Conservation (phyloP, 139 green algal species). For the Ettlia oleoabundans region DNA sequence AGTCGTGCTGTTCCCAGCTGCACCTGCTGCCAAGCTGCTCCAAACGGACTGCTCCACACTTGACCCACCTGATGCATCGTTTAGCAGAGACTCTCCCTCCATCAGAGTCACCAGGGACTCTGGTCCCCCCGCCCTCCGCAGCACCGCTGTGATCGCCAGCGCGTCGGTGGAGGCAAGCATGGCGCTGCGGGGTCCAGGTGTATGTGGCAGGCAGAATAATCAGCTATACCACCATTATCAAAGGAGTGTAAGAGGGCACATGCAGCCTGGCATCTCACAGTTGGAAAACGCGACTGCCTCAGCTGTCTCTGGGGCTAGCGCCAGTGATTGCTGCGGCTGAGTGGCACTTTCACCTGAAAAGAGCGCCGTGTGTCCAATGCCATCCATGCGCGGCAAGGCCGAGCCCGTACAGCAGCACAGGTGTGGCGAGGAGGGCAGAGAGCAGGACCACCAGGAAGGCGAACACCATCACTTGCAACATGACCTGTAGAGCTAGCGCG, state of each 20-base stretch:
- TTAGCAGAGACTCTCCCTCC: conserved; percentile 86
- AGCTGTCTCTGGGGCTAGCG: no score
- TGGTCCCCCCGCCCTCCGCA: conserved; percentile 69
- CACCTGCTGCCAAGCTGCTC: no score
- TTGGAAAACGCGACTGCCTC: no score
- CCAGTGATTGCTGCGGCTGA: no score
- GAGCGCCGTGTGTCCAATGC: conserved; percentile 65
- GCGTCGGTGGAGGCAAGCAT: conserved; percentile 82
- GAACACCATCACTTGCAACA: conserved; percentile 65
- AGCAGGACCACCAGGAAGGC: conserved; percentile 70
- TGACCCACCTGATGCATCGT: conserved; percentile 68
- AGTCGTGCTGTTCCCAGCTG: no score
- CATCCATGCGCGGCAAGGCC: conserved; percentile 60
- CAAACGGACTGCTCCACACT: neutral
- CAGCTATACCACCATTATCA: no score
- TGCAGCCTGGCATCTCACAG: no score
- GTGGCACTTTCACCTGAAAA: conserved; percentile 55
- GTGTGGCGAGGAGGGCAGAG: conserved; percentile 65
- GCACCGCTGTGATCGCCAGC: conserved; percentile 70
- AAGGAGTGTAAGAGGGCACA: no score
- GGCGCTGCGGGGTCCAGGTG: conserved; percentile 23
- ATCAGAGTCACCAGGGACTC: conserved; percentile 71
- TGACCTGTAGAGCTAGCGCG: conserved; percentile 40
- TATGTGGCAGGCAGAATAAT: neutral
- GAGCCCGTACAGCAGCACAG: conserved; percentile 77